These are phyloP conservation scores for Pichia eremophila DNA, from an alignment of 805 yeast genomes.

Conservation along the genomic window DNA sequence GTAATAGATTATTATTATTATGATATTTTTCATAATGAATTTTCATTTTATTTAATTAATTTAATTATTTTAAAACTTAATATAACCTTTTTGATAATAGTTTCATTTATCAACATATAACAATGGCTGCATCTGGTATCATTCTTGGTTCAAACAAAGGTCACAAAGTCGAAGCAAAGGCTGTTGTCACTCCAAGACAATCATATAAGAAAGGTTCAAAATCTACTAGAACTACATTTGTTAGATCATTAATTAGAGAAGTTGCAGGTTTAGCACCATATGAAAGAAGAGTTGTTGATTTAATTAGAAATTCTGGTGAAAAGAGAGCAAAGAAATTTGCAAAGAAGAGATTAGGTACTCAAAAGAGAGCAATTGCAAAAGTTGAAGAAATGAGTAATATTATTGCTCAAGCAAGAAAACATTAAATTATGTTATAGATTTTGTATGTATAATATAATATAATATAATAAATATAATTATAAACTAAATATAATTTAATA, in stretches of 20 bases:
- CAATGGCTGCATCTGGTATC: conserved; percentile 69
- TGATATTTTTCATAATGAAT: too few species aligned
- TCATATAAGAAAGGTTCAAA: conserved; percentile 95
- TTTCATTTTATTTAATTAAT: too few species aligned
- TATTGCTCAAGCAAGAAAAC: conserved; percentile 96
- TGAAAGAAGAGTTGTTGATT: conserved; percentile 98
- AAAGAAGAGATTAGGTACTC: conserved; percentile 99
- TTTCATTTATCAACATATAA: not conserved
- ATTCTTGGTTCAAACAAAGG: conserved; percentile 99
- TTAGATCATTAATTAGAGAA: conserved; percentile 91
- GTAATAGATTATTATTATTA: too few species aligned
- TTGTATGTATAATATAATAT: too few species aligned
- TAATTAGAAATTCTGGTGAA: conserved; percentile 99
- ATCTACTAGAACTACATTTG: conserved; percentile 93
- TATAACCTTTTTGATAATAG: too few species aligned
- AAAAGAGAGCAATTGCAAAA: conserved; percentile 99
- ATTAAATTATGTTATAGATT: conserved; percentile 32
- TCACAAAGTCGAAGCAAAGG: conserved; percentile 84
- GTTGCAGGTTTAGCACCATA: conserved; percentile 99
- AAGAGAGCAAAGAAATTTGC: conserved; percentile 99
- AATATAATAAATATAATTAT: too few species aligned
- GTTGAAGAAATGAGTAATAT: conserved; percentile 96
- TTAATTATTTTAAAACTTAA: too few species aligned
- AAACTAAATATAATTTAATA: too few species aligned
- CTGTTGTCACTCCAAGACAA: conserved; percentile 68